These are phyloP conservation scores for Chaetoceros tenuissimus DNA, from an alignment of 108 stramenopile species.

Conservation along the genomic window DNA sequence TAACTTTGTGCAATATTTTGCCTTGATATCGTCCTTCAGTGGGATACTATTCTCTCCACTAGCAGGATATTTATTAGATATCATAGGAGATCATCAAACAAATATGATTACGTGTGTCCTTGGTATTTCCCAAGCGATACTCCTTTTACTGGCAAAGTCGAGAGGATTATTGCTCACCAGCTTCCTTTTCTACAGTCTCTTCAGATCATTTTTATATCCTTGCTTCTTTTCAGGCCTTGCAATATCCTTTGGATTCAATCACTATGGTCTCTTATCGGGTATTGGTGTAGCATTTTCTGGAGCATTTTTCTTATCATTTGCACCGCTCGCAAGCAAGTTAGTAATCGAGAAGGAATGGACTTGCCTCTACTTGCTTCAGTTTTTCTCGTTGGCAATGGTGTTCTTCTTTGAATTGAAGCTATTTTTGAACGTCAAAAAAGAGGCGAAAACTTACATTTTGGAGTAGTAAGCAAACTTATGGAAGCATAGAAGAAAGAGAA, in stretches of 20 bases:
- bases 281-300: neutral
- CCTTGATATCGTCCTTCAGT: constrained; percentile 29
- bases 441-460: no score
- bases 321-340: no score
- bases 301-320: no score
- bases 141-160: constrained; percentile 14
- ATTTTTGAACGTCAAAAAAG: no score
- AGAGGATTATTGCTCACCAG: constrained; percentile 11
- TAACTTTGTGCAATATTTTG: constrained; percentile 10
- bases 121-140: constrained; percentile 27
- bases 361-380: no score
- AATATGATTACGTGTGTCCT: constrained; percentile 21
- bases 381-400: no score
- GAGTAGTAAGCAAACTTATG: no score
- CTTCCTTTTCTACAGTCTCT: constrained; percentile 36
- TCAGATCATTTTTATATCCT: constrained; percentile 37
- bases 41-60: constrained; percentile 32
- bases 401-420: no score
- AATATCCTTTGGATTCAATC: constrained; percentile 44
- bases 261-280: constrained; percentile 49
- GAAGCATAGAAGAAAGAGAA: no score
- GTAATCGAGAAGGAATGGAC: no score
- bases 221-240: constrained; percentile 47
- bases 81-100: constrained; percentile 24
- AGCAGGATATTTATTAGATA: constrained; percentile 35